phyloP scores from a whole-genome alignment of 1,139 yeast genomes.

The Geotrichum australiense region DNA sequence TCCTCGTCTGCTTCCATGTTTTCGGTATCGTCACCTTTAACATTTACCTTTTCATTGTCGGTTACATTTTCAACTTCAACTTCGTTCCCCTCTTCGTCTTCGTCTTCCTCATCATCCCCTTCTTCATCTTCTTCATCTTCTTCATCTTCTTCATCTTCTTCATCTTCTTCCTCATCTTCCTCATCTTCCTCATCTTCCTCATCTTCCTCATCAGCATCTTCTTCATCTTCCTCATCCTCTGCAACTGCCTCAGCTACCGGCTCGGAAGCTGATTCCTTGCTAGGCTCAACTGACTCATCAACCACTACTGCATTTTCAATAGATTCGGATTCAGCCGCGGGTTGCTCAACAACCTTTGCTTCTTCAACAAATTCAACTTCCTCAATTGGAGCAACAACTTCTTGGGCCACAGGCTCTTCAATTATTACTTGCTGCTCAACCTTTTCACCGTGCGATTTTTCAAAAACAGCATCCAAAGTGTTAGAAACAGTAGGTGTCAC shows the following conservation, averaged over 20 bases:
- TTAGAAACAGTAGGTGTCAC: conserved; percentile 2
- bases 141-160: not conserved
- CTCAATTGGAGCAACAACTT: not conserved
- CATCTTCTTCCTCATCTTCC: conserved; percentile 21
- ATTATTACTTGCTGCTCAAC: conserved; percentile 3
- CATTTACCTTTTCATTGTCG: conserved; percentile 3
- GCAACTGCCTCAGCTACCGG: conserved; percentile 2
- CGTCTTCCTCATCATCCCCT: conserved; percentile 6
- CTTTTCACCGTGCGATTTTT: not conserved
- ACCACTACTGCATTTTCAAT: conserved; percentile 15
- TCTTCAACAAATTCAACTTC: conserved; percentile 6
- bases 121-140: conserved; percentile 12
- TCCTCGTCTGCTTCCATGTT: conserved; percentile 5
- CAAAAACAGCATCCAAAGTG: conserved; percentile 4
- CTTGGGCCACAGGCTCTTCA: conserved; percentile 9
- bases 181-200: conserved; percentile 29
- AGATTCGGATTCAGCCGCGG: conserved; percentile 13
- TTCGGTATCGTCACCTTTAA: conserved; percentile 7
- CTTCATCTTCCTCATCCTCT: conserved; percentile 16
- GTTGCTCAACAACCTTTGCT: conserved; percentile 11
- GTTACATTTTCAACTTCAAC: not conserved
- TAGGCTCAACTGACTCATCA: conserved; percentile 11
- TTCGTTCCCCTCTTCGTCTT: conserved; percentile 6
- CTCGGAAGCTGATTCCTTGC: too few species aligned
- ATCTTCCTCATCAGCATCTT: conserved; percentile 29